phyloP scores from a whole-genome alignment of 352 stramenopile species.

The Pythium plurisporium region DNA sequence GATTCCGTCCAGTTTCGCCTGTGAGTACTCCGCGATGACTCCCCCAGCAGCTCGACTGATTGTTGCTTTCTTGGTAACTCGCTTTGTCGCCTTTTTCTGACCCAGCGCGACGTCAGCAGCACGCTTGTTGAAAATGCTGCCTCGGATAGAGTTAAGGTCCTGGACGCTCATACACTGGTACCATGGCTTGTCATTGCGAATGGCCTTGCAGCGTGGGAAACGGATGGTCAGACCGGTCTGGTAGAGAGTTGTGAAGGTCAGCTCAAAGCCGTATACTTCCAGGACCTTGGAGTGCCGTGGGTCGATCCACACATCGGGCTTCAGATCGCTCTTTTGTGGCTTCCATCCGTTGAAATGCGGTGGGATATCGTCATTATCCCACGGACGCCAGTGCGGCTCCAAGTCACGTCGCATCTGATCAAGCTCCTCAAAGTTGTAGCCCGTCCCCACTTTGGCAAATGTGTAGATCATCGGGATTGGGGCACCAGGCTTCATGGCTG shows the following conservation, averaged over 20 bases:
- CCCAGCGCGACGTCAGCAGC: slow-evolving; percentile 67
- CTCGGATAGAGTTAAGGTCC: slow-evolving; percentile 62
- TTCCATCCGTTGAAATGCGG: slow-evolving; percentile 75
- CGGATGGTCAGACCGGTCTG: slow-evolving; percentile 76
- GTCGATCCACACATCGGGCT: slow-evolving; percentile 81
- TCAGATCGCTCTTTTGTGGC: slow-evolving; percentile 65
- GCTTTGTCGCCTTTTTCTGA: slow-evolving; percentile 53
- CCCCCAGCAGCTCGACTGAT: slow-evolving; percentile 25
- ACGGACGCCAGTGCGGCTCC: slow-evolving; percentile 75
- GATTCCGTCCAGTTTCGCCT: slow-evolving; percentile 54
- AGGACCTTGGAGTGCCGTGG: slow-evolving; percentile 77
- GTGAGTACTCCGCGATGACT: slow-evolving; percentile 54
- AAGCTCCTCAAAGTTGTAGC: slow-evolving; percentile 78
- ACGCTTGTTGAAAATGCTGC: slow-evolving; percentile 62
- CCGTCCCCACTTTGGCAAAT: slow-evolving; percentile 79
- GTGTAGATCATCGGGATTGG: slow-evolving; percentile 64
- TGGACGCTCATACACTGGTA: slow-evolving; percentile 77
- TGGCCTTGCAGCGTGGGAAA: slow-evolving; percentile 76
- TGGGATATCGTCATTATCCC: slow-evolving; percentile 65
- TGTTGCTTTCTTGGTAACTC: slow-evolving; percentile 31
- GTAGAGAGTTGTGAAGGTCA: slow-evolving; percentile 78
- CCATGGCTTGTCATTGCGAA: slow-evolving; percentile 81
- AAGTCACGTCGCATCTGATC: slow-evolving; percentile 65
- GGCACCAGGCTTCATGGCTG: slow-evolving; percentile 45
- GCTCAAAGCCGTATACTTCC: slow-evolving; percentile 83